phyloP scores from a whole-genome alignment of 139 green algal species.

The Marvania coccoides region DNA sequence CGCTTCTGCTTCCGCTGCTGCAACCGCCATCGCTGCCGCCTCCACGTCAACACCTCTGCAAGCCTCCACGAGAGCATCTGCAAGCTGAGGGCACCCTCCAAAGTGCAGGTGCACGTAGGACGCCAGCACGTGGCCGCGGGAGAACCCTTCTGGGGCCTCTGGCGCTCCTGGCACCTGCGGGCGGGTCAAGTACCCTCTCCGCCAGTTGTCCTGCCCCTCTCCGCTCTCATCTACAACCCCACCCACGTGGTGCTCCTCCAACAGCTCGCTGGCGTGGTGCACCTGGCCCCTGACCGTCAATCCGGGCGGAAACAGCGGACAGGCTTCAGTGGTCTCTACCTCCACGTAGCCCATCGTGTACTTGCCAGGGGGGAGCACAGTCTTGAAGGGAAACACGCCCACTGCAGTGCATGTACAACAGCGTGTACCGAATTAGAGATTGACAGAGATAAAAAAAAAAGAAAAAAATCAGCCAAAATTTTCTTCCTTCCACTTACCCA shows the following conservation, averaged over 20 bases:
- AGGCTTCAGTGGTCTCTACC: conserved; percentile 37
- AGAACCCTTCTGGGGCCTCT: conserved; percentile 62
- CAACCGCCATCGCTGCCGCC: conserved; percentile 1
- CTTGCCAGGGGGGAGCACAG: conserved; percentile 35
- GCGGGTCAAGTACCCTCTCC: conserved; percentile 19
- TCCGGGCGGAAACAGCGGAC: conserved; percentile 60
- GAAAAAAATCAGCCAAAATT: not conserved
- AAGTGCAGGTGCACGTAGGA: conserved; percentile 86
- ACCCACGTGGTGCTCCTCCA: conserved; percentile 46
- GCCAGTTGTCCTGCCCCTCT: conserved; percentile 1
- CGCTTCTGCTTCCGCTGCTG: conserved; percentile 10
- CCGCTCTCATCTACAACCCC: conserved; percentile 4
- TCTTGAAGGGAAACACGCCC: conserved; percentile 82
- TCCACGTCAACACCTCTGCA: conserved; percentile 53
- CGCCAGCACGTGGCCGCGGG: conserved; percentile 57
- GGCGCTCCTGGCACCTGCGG: conserved; percentile 13
- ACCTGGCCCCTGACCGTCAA: conserved; percentile 57
- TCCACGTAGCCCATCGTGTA: conserved; percentile 65
- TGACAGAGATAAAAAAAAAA: too few species aligned
- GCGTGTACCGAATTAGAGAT: too few species aligned
- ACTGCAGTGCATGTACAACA: conserved; percentile 31
- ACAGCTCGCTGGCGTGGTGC: conserved; percentile 63
- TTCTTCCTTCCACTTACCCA: conserved; percentile 21
- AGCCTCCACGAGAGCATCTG: conserved; percentile 40
- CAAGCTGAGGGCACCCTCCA: conserved; percentile 47